Base-by-base conservation (phyloP, 2,329 filamentous ascomycete genomes). In the Epichloe uncinata region DNA sequence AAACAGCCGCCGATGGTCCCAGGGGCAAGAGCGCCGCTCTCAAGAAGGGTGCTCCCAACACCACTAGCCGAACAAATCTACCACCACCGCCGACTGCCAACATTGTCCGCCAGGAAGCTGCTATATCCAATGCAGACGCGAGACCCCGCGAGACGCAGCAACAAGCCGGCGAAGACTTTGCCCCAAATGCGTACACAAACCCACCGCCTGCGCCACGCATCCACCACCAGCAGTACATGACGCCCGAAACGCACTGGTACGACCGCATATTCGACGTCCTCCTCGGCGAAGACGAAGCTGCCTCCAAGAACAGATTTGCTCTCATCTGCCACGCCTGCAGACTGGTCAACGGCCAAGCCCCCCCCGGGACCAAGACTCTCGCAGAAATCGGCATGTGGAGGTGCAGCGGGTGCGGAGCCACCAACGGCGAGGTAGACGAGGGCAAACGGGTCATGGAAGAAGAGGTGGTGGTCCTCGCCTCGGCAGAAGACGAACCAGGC, bases 281-380 rank as follows among this genome's bases (percentile, higher is more conserved):
- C 26, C 77, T 98, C 0, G 93, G 93, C 46, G 93, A 98, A 62
- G 93, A 98, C 60, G 93, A 98, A 67, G 94, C 87, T 4, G 82
- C 86, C 12, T 80, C 91, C 2, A 94, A 89, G 70, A 97, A 97
- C 66, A 82, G 93, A 16, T 80, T 95, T 52, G 91, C 82, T 7
- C 73, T 98, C 55, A 87, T 98, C 50, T 98, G 93, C 68, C 67
- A 73, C 34, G 73, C 77, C 38, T 98, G 93, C 64, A 77, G 87
- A 33, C 77, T 96, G 1, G 90, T 98, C 45, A 98, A 98, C 63
- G 93, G 94, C 0, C 93, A 96, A 63, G 93, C 93, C 90, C 91
- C 93, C 0, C 91, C 93, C 0, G 93, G 93, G 1, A 83, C 85
- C 0, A 84, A 81, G 57, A 79, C 74, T 0, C 69, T 91, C 1